Conservation (phyloP, 306 rosid genomes). For the Biancaea sappan region DNA sequence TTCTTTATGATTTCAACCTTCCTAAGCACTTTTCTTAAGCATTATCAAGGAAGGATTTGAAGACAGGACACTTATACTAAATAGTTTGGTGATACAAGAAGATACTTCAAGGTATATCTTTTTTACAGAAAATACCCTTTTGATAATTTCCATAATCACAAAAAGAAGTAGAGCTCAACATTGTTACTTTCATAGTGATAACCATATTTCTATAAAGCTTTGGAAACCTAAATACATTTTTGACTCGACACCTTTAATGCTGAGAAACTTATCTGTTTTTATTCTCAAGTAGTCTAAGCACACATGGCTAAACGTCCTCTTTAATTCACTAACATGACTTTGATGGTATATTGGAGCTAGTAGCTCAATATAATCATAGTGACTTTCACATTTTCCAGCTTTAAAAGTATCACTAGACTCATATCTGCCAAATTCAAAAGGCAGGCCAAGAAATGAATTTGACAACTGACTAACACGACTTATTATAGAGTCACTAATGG, state of each 20-base stretch:
- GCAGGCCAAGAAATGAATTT: slow-evolving; percentile 93
- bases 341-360: slow-evolving; percentile 91
- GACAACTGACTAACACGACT: slow-evolving; percentile 85
- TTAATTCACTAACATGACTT: slow-evolving; percentile 73
- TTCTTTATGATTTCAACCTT: too few species aligned
- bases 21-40: too few species aligned
- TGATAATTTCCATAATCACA: slow-evolving; percentile 83
- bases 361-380: slow-evolving; percentile 84
- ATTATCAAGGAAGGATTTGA: too few species aligned
- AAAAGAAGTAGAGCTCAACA: slow-evolving; percentile 80
- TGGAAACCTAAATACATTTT: slow-evolving; percentile 52
- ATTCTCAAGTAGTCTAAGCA: slow-evolving; percentile 77
- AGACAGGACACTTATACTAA: slow-evolving; percentile 82
- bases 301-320: slow-evolving; percentile 62
- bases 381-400: slow-evolving; percentile 93
- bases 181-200: slow-evolving; percentile 64
- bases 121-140: slow-evolving; percentile 81
- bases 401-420: slow-evolving; percentile 95
- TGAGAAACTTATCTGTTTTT: slow-evolving; percentile 70
- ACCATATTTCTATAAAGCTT: slow-evolving; percentile 79
- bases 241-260: slow-evolving; percentile 53
- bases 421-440: slow-evolving; percentile 85
- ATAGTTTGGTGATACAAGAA: slow-evolving; percentile 96
- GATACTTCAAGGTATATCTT: slow-evolving; percentile 67
- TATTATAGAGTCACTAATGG: slow-evolving; percentile 70